Percentiles rank a stretch among this genome's conserved stretches.
These are phyloP conservation scores for Castanopsis chinensis DNA, from an alignment of 306 rosid species.

Conservation along the genomic window DNA sequence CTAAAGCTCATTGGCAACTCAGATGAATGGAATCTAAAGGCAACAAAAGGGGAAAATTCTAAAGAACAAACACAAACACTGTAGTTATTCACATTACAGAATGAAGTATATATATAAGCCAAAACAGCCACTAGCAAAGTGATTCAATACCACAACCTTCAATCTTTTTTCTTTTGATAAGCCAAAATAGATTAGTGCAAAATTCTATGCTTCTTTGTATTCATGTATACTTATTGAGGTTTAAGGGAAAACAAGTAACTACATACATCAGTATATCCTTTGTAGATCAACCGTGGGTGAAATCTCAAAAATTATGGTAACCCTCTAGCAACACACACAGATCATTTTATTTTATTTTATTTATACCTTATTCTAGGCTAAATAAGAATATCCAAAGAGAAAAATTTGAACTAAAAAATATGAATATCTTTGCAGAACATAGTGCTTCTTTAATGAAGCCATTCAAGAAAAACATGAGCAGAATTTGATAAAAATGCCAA, in stretches of 20 bases:
- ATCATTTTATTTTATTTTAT: background rate
- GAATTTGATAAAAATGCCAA: background rate
- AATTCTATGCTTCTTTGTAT: background rate
- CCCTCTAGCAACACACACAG: background rate
- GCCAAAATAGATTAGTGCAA: background rate
- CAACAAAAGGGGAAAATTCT: background rate
- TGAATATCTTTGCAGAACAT: background rate
- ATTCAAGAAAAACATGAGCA: conserved; percentile 6
- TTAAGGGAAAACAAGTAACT: background rate
- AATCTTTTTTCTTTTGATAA: background rate
- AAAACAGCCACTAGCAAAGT: background rate
- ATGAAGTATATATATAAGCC: background rate
- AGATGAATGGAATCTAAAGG: background rate
- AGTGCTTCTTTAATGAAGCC: background rate
- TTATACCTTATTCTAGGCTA: background rate
- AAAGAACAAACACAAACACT: background rate
- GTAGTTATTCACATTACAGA: background rate
- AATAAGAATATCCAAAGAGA: no score
- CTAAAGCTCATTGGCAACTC: no score
- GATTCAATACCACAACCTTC: background rate
- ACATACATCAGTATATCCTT: background rate
- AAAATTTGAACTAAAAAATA: no score
- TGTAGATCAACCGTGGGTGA: background rate
- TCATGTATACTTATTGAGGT: background rate
- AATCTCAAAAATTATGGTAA: background rate